Evolutionary conservation across 2,329 filamentous ascomycete species (phyloP).

Genomic region (Aspergillus sp.): DNA sequence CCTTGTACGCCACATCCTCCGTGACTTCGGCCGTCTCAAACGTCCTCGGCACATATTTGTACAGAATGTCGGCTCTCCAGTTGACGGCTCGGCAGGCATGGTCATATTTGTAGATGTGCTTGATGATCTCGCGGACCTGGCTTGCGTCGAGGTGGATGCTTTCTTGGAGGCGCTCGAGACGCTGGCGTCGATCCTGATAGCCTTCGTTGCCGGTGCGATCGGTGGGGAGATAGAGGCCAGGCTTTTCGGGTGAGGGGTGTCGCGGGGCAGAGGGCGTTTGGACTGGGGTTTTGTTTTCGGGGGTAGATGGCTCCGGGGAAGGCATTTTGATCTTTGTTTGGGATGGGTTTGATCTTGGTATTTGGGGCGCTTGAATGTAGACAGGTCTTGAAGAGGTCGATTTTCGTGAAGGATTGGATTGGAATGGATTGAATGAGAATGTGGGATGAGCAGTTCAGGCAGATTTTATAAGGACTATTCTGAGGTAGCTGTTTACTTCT

Average conservation of each 20-base stretch:
- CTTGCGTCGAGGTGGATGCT: background rate
- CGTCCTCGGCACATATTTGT: background rate
- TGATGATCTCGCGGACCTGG: background rate
- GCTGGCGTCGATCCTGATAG: background rate
- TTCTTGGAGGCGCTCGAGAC: background rate
- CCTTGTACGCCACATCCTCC: background rate
- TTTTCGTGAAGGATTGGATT: too few relatives aligned
- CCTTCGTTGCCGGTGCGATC: background rate
- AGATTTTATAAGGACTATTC: background rate
- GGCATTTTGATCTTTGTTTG: too few relatives aligned
- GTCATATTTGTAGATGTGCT: background rate
- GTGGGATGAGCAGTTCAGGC: too few relatives aligned
- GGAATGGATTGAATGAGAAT: too few relatives aligned
- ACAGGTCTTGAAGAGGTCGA: too few relatives aligned
- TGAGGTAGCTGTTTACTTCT: too few relatives aligned
- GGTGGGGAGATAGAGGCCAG: background rate
- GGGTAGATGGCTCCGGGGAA: background rate
- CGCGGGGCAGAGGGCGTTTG: background rate
- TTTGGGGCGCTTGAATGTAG: too few relatives aligned
- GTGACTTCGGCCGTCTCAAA: background rate
- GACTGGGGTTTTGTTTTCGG: background rate
- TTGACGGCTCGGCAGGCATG: background rate
- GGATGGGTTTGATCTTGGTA: too few relatives aligned
- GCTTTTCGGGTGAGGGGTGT: background rate
- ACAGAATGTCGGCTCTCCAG: background rate